Percentiles rank a stretch among this genome's conserved stretches.
Conservation (phyloP, 2,329 filamentous ascomycete species). For the Venturia oleaginea region DNA sequence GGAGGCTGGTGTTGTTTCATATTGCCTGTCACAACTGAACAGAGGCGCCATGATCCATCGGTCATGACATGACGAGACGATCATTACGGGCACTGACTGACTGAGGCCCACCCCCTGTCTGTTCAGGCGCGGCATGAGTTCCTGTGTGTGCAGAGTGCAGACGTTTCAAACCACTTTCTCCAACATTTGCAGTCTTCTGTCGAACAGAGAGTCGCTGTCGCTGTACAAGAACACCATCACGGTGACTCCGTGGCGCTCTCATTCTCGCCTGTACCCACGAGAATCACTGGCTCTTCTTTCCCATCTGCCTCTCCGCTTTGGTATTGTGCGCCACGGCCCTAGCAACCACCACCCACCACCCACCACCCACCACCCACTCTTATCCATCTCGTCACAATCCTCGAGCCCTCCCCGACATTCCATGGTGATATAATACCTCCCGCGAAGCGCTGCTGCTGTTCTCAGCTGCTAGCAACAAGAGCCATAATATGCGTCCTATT, state of each 20-base stretch:
- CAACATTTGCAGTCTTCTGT: not conserved
- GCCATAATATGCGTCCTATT: conserved; percentile 28
- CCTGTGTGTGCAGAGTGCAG: not conserved
- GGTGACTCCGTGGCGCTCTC: not conserved
- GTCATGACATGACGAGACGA: not conserved
- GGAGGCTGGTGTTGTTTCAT: too few species aligned
- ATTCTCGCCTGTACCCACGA: too few species aligned
- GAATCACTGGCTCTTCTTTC: too few species aligned
- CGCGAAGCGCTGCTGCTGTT: not conserved
- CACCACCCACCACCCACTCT: not conserved
- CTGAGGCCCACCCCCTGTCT: too few species aligned
- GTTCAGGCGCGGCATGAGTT: not conserved
- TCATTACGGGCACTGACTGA: not conserved
- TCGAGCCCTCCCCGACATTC: not conserved
- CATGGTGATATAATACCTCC: conserved; percentile 4
- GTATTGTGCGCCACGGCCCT: not conserved
- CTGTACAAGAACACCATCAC: not conserved
- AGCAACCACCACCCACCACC: not conserved
- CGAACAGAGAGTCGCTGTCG: not conserved
- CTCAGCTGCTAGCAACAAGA: not conserved
- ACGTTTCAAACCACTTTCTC: not conserved
- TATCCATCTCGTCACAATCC: not conserved
- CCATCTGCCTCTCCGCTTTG: too few species aligned
- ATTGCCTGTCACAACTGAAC: not conserved
- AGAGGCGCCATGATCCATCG: not conserved